phyloP scores from a whole-genome alignment of 2,329 filamentous ascomycete genomes.

The Pseudogymnoascus sp. region DNA sequence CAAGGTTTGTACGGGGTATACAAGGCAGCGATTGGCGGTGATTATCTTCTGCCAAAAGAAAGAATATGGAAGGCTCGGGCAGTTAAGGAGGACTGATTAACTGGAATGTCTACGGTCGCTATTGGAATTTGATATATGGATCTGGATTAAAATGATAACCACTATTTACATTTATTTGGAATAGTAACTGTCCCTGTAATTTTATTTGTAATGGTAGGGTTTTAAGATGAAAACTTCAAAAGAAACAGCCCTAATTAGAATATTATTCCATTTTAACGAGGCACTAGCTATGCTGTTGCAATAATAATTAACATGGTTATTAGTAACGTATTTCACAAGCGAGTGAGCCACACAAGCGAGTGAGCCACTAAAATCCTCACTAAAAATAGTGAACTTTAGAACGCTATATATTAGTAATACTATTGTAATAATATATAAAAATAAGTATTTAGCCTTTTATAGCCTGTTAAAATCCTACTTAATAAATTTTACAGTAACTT shows the following conservation, averaged over 20 bases:
- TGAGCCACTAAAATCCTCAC: no score
- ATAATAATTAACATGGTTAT: no score
- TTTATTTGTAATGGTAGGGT: background rate
- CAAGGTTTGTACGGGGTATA: slow-evolving; percentile 24
- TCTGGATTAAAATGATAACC: background rate
- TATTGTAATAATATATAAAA: no score
- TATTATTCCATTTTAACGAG: background rate
- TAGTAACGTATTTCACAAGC: no score
- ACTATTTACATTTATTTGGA: background rate
- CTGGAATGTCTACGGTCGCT: background rate
- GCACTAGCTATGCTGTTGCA: background rate
- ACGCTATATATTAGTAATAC: no score
- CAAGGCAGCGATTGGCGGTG: slow-evolving; percentile 19
- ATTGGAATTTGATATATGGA: background rate
- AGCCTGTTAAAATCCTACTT: no score
- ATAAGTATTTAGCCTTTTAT: no score
- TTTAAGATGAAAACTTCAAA: background rate
- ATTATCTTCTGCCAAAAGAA: slow-evolving; percentile 22
- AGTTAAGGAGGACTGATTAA: background rate
- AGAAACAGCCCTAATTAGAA: background rate
- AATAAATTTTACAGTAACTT: no score
- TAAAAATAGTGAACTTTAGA: no score
- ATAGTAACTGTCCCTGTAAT: background rate
- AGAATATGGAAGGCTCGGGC: background rate
- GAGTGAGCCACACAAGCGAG: no score